Base-by-base conservation (phyloP, 768 basidiomycete genomes). In the Lactarius pseudohatsudake region DNA sequence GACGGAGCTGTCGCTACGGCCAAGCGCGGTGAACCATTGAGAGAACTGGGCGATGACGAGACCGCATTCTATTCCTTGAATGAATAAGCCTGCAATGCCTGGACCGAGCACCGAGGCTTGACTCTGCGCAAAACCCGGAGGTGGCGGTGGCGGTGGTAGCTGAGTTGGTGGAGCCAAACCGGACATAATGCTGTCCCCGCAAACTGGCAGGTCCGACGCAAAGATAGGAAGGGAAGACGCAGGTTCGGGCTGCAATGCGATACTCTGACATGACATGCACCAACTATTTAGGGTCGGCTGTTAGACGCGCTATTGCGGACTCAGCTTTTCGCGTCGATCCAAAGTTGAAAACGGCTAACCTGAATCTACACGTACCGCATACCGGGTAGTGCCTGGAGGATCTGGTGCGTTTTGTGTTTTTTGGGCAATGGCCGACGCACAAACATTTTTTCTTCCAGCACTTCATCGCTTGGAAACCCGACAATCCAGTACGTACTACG, bases 11-110 rank as follows among this genome's bases (percentile, higher is more conserved):
- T 66, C 65, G 2, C 32, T 41, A 45, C 65, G 61, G 45, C 53
- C 55, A 11, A 36, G 3, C 4, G 36, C 20, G 20, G 30, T 41
- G 20, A 53, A 62, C 65, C 65, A 66, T 18, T 56, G 65, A 50
- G 45, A 62, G 56, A 66, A 47, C 20, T 66, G 65, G 2, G 56
- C 15, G 2, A 66, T 18, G 9, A 66, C 56, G 45, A 66, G 65
- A 43, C 61, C 65, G 1, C 56, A 41, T 26, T n/a, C 36, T 8
- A 66, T 4, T 26, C 61, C 65, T 13, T 66, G 55, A 9, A 58
- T 20, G 22, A 66, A 62, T 2, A 66, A 56, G 13, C 61, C 47
- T 22, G 7, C 45, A 13, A 66, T 58, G 4, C 61, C 60, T 8
- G 65, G 47, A 13, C 56, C 56, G 4, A 66, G 20, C 38, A 53